phyloP scores from a whole-genome alignment of 768 basidiomycete species.

The Favolaschia claudopus region DNA sequence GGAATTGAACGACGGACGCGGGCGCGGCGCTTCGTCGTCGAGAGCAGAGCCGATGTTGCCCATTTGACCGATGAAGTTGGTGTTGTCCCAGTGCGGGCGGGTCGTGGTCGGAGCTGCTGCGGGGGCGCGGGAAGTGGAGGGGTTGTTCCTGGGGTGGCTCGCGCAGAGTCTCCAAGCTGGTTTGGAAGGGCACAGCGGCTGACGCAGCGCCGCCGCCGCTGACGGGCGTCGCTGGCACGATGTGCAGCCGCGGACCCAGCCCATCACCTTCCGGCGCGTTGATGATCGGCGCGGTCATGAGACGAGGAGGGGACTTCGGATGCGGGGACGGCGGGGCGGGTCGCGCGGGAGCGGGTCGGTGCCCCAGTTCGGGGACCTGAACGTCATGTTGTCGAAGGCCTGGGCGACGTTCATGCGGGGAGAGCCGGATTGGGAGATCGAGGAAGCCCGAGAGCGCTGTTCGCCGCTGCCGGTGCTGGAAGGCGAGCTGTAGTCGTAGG shows the following conservation, averaged over 20 bases:
- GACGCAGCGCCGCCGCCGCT: conserved; percentile 62
- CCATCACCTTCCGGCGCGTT: conserved; percentile 61
- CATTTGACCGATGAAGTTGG: conserved; percentile 37
- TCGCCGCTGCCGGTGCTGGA: conserved; percentile 58
- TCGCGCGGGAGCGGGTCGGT: conserved; percentile 55
- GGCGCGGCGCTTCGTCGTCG: conserved; percentile 42
- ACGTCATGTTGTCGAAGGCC: conserved; percentile 68
- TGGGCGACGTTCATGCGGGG: conserved; percentile 65
- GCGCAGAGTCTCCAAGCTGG: conserved; percentile 54
- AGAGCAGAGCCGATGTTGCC: conserved; percentile 44
- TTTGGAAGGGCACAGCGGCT: conserved; percentile 60
- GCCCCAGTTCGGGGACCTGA: conserved; percentile 70
- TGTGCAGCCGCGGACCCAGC: conserved; percentile 71
- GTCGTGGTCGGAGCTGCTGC: conserved; percentile 70
- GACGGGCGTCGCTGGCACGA: conserved; percentile 86
- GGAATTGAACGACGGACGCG: conserved; percentile 25
- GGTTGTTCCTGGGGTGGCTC: conserved; percentile 2
- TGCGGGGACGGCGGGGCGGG: conserved; percentile 31
- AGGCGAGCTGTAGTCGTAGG: conserved; percentile 72
- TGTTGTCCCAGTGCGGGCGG: conserved; percentile 60
- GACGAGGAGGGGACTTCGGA: conserved; percentile 61
- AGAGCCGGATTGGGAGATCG: conserved; percentile 68
- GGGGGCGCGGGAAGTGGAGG: conserved; percentile 44
- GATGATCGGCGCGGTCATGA: conserved; percentile 62
- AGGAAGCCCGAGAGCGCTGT: conserved; percentile 68